These are phyloP conservation scores for Ceratocystis cacaofunesta DNA, from an alignment of 2,329 filamentous ascomycete genomes.

Conservation along the genomic window DNA sequence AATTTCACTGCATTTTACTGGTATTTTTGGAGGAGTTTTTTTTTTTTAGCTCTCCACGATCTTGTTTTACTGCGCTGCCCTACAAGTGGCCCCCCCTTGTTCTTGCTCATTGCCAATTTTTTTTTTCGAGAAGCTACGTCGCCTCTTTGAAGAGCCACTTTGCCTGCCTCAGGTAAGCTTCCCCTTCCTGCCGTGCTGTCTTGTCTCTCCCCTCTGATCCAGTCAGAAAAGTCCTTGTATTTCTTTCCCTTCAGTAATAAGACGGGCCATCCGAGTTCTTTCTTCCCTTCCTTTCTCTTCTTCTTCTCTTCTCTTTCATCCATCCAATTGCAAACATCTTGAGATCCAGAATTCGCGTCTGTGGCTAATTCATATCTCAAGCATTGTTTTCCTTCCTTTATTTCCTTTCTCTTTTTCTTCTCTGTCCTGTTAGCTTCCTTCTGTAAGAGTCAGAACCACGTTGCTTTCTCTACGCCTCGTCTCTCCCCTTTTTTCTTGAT, in stretches of 20 bases:
- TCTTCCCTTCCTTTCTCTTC: slow-evolving; percentile 5
- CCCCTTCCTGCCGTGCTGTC: slow-evolving; percentile 1
- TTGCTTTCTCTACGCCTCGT: background rate
- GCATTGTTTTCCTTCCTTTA: background rate
- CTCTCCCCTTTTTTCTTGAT: slow-evolving; percentile 16
- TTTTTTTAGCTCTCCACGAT: background rate
- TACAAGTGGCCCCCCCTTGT: background rate
- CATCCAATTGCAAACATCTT: background rate
- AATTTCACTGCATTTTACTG: background rate
- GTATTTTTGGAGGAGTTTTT: too few relatives aligned
- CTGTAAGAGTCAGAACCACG: background rate
- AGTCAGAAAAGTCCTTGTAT: background rate
- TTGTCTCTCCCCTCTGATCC: background rate
- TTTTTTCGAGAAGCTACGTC: slow-evolving; percentile 16
- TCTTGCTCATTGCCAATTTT: background rate
- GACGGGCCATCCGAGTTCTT: slow-evolving; percentile 7
- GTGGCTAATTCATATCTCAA: background rate
- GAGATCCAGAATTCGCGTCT: background rate
- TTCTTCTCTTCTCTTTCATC: slow-evolving; percentile 1
- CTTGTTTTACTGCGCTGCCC: background rate
- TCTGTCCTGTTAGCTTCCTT: background rate
- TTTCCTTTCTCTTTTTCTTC: background rate
- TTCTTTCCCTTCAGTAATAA: background rate
- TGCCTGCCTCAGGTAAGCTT: slow-evolving; percentile 4
- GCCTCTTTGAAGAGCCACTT: slow-evolving; percentile 14